Base-by-base conservation (phyloP, 2,329 filamentous ascomycete species). In the Colletotrichum godetiae region DNA sequence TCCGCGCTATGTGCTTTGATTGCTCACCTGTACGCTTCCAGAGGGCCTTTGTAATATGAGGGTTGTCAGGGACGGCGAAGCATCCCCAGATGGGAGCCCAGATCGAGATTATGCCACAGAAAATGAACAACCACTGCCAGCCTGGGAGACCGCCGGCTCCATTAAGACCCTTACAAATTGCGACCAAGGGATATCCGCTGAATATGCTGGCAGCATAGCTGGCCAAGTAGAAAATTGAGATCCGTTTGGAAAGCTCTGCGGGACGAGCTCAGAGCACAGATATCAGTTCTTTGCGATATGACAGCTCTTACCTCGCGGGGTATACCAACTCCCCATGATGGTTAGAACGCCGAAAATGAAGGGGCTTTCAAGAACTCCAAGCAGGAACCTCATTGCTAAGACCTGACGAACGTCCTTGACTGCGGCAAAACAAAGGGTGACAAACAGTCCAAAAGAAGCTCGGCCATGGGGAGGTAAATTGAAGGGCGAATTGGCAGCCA, bases 111-210 rank as follows among this genome's bases (percentile, higher is more conserved):
- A 78, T 52, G 8, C 82, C 82, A 70, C 83, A 82, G 72, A 84
- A 81, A 49, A 84, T 78, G 67, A 84, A 84, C 3, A 84, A 78
- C 82, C 82, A 85, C 29, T 81, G 80, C 78, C 78, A 84, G 0
- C 80, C 83, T 1, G 79, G 42, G 19, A 49, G 42, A 4, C 8
- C 42, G 19, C 19, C 19, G 42, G 42, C 19, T 49, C 42, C 42
- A 49, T 49, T 49, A 1, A 49, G 42, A n/a, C 42, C 42, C 7
- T 19, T 19, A 15, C n/a, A 49, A 19, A 49, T 49, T 15, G 42
- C 42, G 42, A 19, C 42, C 7, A n/a, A 19, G 42, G n/a, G 42
- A 19, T 49, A 49, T 49, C 42, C 42, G 42, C 42, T 49, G 7
- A 49, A 49, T 19, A 49, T 49, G 12, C 42, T 49, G 8, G 42